phyloP scores from a whole-genome alignment of 345 rosid genomes.

The Eucalyptus sp. region DNA sequence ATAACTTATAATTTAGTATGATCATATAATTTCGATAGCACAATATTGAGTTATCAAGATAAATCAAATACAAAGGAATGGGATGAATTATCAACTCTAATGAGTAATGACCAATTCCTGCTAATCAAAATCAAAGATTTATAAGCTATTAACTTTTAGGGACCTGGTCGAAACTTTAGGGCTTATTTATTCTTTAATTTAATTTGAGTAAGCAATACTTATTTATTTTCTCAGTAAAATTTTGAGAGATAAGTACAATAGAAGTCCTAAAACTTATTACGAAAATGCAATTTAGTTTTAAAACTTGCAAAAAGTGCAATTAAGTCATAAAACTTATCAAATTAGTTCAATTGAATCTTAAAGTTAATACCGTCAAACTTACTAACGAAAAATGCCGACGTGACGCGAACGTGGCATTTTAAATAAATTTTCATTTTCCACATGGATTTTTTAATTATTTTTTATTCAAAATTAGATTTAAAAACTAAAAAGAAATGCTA shows the following conservation, averaged over 20 bases:
- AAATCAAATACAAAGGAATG: background rate
- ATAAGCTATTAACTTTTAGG: background rate
- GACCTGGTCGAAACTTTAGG: background rate
- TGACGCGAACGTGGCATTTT: fast-evolving
- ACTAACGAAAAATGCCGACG: no score
- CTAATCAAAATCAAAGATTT: background rate
- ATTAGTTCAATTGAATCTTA: fast-evolving
- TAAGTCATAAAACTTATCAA: fast-evolving
- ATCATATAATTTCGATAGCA: background rate
- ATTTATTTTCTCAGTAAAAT: background rate
- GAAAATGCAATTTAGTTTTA: fast-evolving
- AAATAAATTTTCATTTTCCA: no score
- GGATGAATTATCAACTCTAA: background rate
- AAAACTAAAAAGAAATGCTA: no score
- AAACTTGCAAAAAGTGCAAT: no score
- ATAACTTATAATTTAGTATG: background rate
- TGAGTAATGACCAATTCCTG: background rate
- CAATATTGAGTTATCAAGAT: background rate
- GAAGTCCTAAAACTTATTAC: no score
- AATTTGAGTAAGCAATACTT: background rate
- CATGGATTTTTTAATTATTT: no score
- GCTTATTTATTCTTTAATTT: background rate
- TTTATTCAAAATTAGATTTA: no score
- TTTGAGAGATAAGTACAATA: background rate
- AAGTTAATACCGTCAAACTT: no score